phyloP scores from a whole-genome alignment of 139 green algal genomes.

The Medakamo hakoo region DNA sequence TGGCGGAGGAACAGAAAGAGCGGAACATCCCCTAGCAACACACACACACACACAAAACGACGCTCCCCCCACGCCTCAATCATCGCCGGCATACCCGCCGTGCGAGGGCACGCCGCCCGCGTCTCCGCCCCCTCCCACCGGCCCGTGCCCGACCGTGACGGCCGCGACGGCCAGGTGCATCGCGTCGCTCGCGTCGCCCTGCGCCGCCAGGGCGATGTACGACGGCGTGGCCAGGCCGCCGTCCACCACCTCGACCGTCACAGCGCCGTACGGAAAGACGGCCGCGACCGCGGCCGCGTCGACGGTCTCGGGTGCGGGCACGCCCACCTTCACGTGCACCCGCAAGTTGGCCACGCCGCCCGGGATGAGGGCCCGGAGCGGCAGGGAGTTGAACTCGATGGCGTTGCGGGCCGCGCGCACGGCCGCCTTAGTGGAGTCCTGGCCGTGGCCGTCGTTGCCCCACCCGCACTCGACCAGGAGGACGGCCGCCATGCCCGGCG shows the following conservation, averaged over 20 bases:
- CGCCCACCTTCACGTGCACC: constrained; percentile 24
- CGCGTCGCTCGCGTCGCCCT: constrained; percentile 25
- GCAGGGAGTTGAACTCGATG: constrained; percentile 37
- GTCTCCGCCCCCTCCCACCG: not conserved
- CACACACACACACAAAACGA: not conserved
- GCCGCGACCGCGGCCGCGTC: constrained; percentile 10
- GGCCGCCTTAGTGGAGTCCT: constrained; percentile 9
- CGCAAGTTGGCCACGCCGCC: constrained; percentile 23
- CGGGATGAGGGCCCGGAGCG: constrained; percentile 21
- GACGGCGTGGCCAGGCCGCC: constrained; percentile 16
- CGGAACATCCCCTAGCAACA: no score
- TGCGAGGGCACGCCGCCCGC: not conserved
- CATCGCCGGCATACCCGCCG: no score
- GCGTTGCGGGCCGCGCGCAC: constrained; percentile 25
- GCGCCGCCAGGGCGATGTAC: constrained; percentile 15
- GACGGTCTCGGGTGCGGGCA: constrained; percentile 11
- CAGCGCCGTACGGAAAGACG: constrained; percentile 27
- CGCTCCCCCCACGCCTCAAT: no score
- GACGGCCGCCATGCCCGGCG: not conserved
- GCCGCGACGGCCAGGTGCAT: constrained; percentile 20
- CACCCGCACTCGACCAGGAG: not conserved
- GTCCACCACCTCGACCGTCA: constrained; percentile 14
- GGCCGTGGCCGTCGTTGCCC: not conserved
- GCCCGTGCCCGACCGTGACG: constrained; percentile 29
- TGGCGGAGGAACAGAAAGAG: no score